These are phyloP conservation scores for Paraphoma chrysanthemicola DNA, from an alignment of 2,329 filamentous ascomycete genomes.

Conservation along the genomic window DNA sequence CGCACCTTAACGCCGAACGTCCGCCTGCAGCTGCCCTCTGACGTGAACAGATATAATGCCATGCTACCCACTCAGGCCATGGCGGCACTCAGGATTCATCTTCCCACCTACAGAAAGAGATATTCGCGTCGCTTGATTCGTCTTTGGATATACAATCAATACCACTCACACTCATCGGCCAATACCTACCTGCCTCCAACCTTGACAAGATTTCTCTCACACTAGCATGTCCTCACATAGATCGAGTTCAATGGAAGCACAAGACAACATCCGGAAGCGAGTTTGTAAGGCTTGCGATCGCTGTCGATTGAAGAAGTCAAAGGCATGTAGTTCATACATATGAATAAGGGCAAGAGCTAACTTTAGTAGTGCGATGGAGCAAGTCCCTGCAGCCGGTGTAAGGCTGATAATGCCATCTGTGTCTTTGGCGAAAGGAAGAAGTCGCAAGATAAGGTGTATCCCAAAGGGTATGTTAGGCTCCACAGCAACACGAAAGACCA, in stretches of 20 bases:
- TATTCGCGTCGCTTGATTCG: conserved; percentile 8
- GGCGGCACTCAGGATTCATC: conserved; percentile 36
- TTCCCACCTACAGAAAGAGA: conserved; percentile 25
- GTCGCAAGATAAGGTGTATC: conserved; percentile 71
- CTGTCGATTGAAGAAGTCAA: conserved; percentile 71
- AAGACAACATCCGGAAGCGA: conserved; percentile 63
- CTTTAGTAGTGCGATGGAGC: conserved; percentile 64
- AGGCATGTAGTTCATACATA: conserved; percentile 51
- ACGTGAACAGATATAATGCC: conserved; percentile 50
- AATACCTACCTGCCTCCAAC: background rate
- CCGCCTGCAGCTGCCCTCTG: conserved; percentile 46
- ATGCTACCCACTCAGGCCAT: conserved; percentile 40
- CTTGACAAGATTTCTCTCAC: background rate
- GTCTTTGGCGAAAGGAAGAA: conserved; percentile 71
- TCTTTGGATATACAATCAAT: background rate
- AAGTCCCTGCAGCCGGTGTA: conserved; percentile 67
- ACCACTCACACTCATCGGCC: background rate
- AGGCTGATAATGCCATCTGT: conserved; percentile 69
- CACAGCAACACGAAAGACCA: background rate
- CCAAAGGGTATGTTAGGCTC: conserved; percentile 63
- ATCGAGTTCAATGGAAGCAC: conserved; percentile 49
- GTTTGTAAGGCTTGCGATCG: conserved; percentile 73
- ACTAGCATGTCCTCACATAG: conserved; percentile 43
- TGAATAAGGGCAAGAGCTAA: background rate
- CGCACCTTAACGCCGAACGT: conserved; percentile 44